Percentiles rank a stretch among this genome's conserved stretches.
Evolutionary conservation across 176 grass and related monocot species (phyloP).

Genomic region (Neostapfia colusana): DNA sequence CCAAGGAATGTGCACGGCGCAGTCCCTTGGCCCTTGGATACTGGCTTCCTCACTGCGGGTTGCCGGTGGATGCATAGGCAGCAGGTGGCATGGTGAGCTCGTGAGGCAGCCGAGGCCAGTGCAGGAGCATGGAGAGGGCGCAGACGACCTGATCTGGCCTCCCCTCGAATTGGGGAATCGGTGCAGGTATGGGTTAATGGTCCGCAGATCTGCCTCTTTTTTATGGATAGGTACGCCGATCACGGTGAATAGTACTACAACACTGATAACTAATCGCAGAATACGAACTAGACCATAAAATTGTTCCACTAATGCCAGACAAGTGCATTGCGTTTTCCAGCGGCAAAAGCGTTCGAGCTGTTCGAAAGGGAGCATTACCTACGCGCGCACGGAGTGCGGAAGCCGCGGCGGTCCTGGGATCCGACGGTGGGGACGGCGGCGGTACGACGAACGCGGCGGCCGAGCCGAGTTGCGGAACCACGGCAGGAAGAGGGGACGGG

Average conservation of each 20-base stretch:
- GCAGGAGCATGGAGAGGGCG: neutral
- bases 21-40: too few relatives aligned
- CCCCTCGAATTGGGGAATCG: neutral
- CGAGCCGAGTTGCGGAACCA: neutral
- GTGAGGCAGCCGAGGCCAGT: neutral
- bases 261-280: neutral
- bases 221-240: neutral
- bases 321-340: neutral
- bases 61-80: too few relatives aligned
- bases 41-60: too few relatives aligned
- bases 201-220: neutral
- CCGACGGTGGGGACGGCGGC: neutral
- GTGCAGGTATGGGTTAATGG: neutral
- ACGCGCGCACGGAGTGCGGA: neutral
- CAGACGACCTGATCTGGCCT: neutral
- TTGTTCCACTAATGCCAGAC: too few relatives aligned
- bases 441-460: neutral
- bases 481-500: neutral
- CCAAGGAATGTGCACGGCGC: too few relatives aligned
- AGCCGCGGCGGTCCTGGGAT: neutral
- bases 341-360: neutral
- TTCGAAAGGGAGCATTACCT: neutral
- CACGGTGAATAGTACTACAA: neutral
- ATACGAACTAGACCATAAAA: too few relatives aligned
- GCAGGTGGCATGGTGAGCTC: too few relatives aligned